Base-by-base conservation (phyloP, 371 early-diverging fungal genomes). In the Racocetra persica region DNA sequence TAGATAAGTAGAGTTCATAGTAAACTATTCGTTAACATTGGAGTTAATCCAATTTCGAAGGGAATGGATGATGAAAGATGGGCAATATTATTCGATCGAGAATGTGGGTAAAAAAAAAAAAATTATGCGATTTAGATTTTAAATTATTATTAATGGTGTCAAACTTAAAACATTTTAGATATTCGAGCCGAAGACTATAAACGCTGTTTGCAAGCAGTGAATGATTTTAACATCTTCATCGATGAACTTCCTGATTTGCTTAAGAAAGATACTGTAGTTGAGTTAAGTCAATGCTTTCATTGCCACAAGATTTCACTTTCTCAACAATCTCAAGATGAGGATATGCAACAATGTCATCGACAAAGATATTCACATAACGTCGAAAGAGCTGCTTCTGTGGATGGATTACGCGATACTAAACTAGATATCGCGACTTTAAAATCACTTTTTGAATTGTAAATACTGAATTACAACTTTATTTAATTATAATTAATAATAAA, bases 121-220 rank as follows among this genome's bases (percentile, higher is more conserved):
- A 18, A 13, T 18, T 32, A 18, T 8, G 22, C 20, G 1, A 38
- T 45, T 22, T 22, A n/a, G 8, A 38, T 67, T 28, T 38, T n/a
- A 10, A 38, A n/a, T 57, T 57, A 18, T 38, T 20, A 38, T 32
- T 38, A 45, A 69, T 22, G 2, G 18, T 13, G 1, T 7, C 22
- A 69, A 0, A 22, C 22, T 18, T 67, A n/a, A 22, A 38, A 4
- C 45, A 45, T 45, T 45, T 10, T 11, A 69, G 69, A 69, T 41
- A 69, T 69, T 69, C 36, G 69, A 45, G 69, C 69, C 14, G 69
- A 69, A 41, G 69, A 69, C 13, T 69, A 69, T 41, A 69, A 41
- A 41, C 36, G 69, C 32, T 38, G 38, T 69, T 41, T 41, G 20
- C 36, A 45, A 22, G 38, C 69, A 7, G 22, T 69, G 22, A 22